Evolutionary conservation across 2,329 filamentous ascomycete genomes (phyloP).

Genomic region (Cytospora leucostoma): DNA sequence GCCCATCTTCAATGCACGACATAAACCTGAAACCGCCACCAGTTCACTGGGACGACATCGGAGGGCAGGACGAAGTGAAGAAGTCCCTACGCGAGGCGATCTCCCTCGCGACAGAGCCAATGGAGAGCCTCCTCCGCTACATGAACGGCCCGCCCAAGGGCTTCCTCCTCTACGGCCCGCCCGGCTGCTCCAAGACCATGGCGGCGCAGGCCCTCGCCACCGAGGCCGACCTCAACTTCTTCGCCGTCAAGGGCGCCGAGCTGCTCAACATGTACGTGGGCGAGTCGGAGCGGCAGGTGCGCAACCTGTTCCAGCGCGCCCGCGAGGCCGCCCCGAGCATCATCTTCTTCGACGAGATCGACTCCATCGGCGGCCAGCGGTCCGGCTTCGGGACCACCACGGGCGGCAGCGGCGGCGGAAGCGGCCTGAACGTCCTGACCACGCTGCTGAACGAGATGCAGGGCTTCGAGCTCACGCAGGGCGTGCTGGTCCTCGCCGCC

Average conservation of each 20-base stretch:
- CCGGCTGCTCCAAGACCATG: constrained; percentile 93
- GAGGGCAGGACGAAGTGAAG: constrained; percentile 79
- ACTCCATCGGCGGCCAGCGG: constrained; percentile 70
- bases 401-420: constrained; percentile 39
- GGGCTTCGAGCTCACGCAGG: constrained; percentile 81
- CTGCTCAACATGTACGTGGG: constrained; percentile 96
- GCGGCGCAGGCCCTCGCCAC: constrained; percentile 89
- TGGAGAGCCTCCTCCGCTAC: constrained; percentile 38
- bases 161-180: constrained; percentile 86
- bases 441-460: constrained; percentile 95
- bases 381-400: constrained; percentile 51
- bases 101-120: constrained; percentile 38
- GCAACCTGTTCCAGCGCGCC: constrained; percentile 83
- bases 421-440: constrained; percentile 79
- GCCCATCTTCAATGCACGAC: constrained; percentile 84
- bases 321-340: constrained; percentile 85
- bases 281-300: constrained; percentile 83
- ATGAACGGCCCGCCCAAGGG: constrained; percentile 70
- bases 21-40: constrained; percentile 86
- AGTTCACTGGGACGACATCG: constrained; percentile 84
- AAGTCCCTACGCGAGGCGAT: constrained; percentile 56
- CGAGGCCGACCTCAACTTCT: constrained; percentile 88
- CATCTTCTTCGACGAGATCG: constrained; percentile 97
- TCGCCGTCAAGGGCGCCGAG: constrained; percentile 91
- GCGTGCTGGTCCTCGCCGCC: constrained; percentile 84